Percentiles rank a stretch among this genome's conserved stretches.
phyloP scores from a whole-genome alignment of 495 filamentous ascomycete species.

The Hypomontagnella submonticulosa region DNA sequence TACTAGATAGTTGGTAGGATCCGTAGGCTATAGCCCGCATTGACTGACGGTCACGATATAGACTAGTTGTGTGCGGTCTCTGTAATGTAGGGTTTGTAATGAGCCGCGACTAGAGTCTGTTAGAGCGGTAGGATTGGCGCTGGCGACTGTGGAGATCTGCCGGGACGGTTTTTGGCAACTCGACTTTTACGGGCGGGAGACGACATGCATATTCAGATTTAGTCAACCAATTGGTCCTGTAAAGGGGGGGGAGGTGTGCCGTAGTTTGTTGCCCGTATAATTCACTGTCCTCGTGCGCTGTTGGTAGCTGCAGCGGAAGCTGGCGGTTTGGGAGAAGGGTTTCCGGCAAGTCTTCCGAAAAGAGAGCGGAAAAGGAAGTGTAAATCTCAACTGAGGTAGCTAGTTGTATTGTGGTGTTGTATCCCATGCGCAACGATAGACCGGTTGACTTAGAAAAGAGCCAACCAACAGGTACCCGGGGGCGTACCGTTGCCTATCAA shows the following conservation, averaged over 20 bases:
- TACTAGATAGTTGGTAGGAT: slow-evolving; percentile 37
- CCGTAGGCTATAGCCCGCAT: slow-evolving; percentile 39
- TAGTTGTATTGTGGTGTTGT: slow-evolving; percentile 38
- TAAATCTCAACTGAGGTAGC: slow-evolving; percentile 35
- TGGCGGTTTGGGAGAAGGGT: slow-evolving; percentile 31
- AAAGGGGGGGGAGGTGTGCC: slow-evolving; percentile 35
- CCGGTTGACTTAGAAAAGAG: slow-evolving; percentile 27
- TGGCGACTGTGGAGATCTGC: slow-evolving; percentile 44
- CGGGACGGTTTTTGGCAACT: slow-evolving; percentile 43
- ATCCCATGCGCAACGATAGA: slow-evolving; percentile 41
- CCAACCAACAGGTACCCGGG: slow-evolving; percentile 39
- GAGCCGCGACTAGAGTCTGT: slow-evolving; percentile 39
- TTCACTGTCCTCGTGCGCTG: slow-evolving; percentile 42
- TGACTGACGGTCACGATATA: slow-evolving; percentile 39
- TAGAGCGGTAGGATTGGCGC: slow-evolving; percentile 42
- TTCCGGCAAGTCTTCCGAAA: slow-evolving; percentile 38
- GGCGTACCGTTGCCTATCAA: slow-evolving; percentile 38
- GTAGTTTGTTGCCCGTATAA: slow-evolving; percentile 27
- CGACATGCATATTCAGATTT: slow-evolving; percentile 47
- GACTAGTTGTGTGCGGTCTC: slow-evolving; percentile 32
- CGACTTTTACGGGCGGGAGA: slow-evolving; percentile 48
- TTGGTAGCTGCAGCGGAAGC: slow-evolving; percentile 40
- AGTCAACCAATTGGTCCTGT: slow-evolving; percentile 46
- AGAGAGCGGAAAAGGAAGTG: slow-evolving; percentile 30
- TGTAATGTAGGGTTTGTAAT: slow-evolving; percentile 38